Percentiles rank a stretch among this genome's conserved stretches.
phyloP scores from a whole-genome alignment of 2,329 filamentous ascomycete species.

The Cordyceps farinosa region DNA sequence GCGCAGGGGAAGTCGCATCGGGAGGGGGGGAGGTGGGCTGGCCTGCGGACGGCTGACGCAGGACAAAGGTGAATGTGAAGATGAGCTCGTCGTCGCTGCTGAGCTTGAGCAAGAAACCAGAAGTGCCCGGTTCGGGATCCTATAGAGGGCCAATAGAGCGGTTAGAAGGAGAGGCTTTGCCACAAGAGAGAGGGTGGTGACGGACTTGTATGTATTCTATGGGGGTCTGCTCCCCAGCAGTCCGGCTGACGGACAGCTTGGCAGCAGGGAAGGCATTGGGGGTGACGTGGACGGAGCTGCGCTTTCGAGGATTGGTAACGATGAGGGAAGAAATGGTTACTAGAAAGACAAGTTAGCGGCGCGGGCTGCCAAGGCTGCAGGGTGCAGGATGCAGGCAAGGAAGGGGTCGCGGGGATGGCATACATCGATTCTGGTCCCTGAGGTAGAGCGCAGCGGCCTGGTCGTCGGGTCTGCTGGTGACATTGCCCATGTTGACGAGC shows the following conservation, averaged over 20 bases:
- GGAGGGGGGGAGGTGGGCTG: slow-evolving; percentile 45
- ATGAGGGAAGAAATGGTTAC: slow-evolving; percentile 83
- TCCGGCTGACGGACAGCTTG: slow-evolving; percentile 68
- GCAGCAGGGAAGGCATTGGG: slow-evolving; percentile 88
- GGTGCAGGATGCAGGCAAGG: slow-evolving; percentile 20
- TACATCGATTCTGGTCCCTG: slow-evolving; percentile 89
- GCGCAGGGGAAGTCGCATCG: slow-evolving; percentile 58
- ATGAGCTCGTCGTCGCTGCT: slow-evolving; percentile 87
- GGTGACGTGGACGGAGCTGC: slow-evolving; percentile 69
- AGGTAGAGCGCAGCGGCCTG: slow-evolving; percentile 69
- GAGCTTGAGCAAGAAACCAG: slow-evolving; percentile 81
- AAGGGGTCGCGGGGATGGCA: slow-evolving; percentile 35
- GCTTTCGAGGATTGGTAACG: slow-evolving; percentile 75
- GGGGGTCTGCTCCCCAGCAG: slow-evolving; percentile 67
- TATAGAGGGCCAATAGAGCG: slow-evolving; percentile 34
- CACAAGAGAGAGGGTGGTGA: slow-evolving; percentile 20
- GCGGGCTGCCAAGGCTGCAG: slow-evolving; percentile 1
- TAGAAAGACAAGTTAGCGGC: slow-evolving; percentile 36
- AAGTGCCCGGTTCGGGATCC: slow-evolving; percentile 71
- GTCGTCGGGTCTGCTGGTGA: slow-evolving; percentile 85
- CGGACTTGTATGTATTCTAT: slow-evolving; percentile 90
- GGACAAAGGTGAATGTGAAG: slow-evolving; percentile 88
- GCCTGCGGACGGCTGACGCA: slow-evolving; percentile 55
- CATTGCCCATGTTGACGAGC: slow-evolving; percentile 75
- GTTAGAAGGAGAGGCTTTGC: slow-evolving; percentile 19